Percentiles rank a stretch among this genome's conserved stretches.
Evolutionary conservation across 768 basidiomycete species (phyloP).

Genomic region (Myochromella boudieri): DNA sequence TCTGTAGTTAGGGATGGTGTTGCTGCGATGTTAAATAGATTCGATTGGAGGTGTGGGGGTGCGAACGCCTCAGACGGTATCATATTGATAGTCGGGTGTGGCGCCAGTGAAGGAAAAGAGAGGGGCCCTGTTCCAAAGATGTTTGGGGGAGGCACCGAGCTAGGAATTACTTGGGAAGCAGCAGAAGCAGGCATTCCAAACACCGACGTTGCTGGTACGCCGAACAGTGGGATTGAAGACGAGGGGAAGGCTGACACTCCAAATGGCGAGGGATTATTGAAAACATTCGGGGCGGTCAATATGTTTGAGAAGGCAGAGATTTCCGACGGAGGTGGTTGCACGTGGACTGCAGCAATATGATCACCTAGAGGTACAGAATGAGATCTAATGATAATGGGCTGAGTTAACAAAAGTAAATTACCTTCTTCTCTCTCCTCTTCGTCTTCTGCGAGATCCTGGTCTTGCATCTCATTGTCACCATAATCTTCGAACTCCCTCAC

Average conservation of each 20-base stretch:
- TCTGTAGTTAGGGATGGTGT: slow-evolving; percentile 7
- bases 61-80: not conserved
- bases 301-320: slow-evolving; percentile 40
- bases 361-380: slow-evolving; percentile 10
- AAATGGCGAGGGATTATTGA: slow-evolving; percentile 36
- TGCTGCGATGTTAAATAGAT: not conserved
- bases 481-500: slow-evolving; percentile 23
- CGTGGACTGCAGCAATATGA: slow-evolving; percentile 15
- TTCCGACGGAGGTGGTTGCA: slow-evolving; percentile 16
- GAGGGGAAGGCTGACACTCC: slow-evolving; percentile 22
- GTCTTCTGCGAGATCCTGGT: slow-evolving; percentile 18
- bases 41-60: not conserved
- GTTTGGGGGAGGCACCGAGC: not conserved
- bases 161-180: slow-evolving; percentile 1
- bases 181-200: slow-evolving; percentile 17
- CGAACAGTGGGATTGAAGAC: slow-evolving; percentile 16
- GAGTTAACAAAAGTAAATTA: slow-evolving; percentile 21
- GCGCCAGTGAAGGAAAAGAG: not conserved
- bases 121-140: slow-evolving; percentile 5
- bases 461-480: slow-evolving; percentile 21
- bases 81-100: not conserved
- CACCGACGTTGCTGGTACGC: slow-evolving; percentile 16
- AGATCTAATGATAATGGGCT: slow-evolving; percentile 6
- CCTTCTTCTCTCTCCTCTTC: slow-evolving; percentile 22
- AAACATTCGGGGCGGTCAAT: slow-evolving; percentile 37